These are phyloP conservation scores for Ogataea nitratoaversa DNA, from an alignment of 805 yeast species.

Conservation along the genomic window DNA sequence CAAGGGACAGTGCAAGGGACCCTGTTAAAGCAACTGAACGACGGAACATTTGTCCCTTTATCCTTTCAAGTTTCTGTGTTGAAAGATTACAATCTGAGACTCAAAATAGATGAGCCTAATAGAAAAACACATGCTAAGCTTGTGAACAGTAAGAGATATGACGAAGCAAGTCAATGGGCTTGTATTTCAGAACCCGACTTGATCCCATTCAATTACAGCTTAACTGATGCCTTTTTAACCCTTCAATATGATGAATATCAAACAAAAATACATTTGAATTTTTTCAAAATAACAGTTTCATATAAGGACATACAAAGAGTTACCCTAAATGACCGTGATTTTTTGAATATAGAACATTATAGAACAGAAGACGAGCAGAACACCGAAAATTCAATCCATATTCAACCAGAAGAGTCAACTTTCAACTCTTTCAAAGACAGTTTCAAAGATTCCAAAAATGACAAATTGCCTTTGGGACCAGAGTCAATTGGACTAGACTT, in stretches of 20 bases:
- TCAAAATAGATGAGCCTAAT: slow-evolving; percentile 62
- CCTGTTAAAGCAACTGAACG: slow-evolving; percentile 42
- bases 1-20: slow-evolving; percentile 39
- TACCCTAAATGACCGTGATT: slow-evolving; percentile 60
- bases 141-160: slow-evolving; percentile 46
- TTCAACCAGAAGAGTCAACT: slow-evolving; percentile 56
- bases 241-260: slow-evolving; percentile 41
- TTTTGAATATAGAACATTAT: slow-evolving; percentile 81
- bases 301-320: slow-evolving; percentile 45
- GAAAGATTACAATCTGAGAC: slow-evolving; percentile 53
- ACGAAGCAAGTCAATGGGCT: slow-evolving; percentile 58
- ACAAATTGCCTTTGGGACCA: slow-evolving; percentile 75
- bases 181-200: slow-evolving; percentile 32
- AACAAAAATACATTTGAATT: slow-evolving; percentile 40
- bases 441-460: slow-evolving; percentile 63
- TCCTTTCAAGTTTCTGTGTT: slow-evolving; percentile 58
- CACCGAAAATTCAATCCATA: slow-evolving; percentile 32
- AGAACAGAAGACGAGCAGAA: slow-evolving; percentile 45
- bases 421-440: slow-evolving; percentile 67
- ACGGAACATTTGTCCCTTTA: slow-evolving; percentile 38
- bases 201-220: slow-evolving; percentile 18
- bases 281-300: slow-evolving; percentile 48
- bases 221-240: slow-evolving; percentile 17
- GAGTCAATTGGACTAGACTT: slow-evolving; percentile 85
- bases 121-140: slow-evolving; percentile 19